Percentiles rank a stretch among this genome's conserved stretches.
Conservation (phyloP, 345 rosid genomes). For the Durio zibethinus region DNA sequence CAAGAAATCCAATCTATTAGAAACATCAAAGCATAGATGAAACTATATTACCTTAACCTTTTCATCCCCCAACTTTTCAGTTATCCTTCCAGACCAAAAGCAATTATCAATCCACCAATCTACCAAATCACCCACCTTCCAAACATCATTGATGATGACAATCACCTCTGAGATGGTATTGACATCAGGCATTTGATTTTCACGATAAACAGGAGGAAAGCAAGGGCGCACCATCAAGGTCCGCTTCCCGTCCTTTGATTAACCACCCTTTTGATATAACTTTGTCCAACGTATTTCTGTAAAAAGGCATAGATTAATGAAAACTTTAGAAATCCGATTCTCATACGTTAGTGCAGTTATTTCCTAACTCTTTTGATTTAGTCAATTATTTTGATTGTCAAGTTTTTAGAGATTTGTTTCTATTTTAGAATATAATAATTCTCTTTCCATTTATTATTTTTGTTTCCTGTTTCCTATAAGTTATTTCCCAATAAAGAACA, state of each 20-base stretch:
- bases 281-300: slow-evolving; percentile 36
- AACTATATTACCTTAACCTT: slow-evolving; percentile 40
- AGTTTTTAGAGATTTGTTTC: no score
- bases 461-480: no score
- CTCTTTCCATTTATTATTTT: no score
- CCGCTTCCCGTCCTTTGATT: slow-evolving; percentile 13
- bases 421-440: no score
- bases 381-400: no score
- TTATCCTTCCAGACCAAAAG: slow-evolving; percentile 59
- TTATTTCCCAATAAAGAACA: no score
- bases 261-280: slow-evolving; percentile 31
- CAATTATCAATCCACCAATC: slow-evolving; percentile 62
- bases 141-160: slow-evolving; percentile 40
- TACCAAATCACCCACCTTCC: slow-evolving; percentile 66
- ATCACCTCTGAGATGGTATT: slow-evolving; percentile 32
- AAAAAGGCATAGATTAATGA: slow-evolving; percentile 3
- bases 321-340: no score
- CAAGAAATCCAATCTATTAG: not conserved
- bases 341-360: no score
- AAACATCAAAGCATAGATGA: not conserved
- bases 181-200: slow-evolving; percentile 32
- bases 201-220: slow-evolving; percentile 45
- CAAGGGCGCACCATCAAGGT: slow-evolving; percentile 56
- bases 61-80: slow-evolving; percentile 29
- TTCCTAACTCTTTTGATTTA: no score